These are phyloP conservation scores for Lachancea meyersii DNA, from an alignment of 805 yeast species.

Conservation along the genomic window DNA sequence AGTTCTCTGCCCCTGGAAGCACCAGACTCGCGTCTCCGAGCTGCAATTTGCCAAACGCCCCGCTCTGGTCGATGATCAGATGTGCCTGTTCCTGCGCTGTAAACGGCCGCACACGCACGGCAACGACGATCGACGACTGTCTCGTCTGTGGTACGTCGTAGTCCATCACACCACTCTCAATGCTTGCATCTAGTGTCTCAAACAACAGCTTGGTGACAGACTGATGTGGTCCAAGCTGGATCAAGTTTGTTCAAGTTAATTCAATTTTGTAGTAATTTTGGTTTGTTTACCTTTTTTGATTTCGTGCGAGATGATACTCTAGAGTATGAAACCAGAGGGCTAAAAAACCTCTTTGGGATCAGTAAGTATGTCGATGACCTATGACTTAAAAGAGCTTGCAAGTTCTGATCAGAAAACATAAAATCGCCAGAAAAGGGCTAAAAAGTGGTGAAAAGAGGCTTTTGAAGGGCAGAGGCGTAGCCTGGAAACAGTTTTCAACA, in stretches of 20 bases:
- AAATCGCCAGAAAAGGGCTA: background rate
- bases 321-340: too few species aligned
- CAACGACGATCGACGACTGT: conserved; percentile 64
- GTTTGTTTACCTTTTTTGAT: too few species aligned
- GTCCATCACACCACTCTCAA: conserved; percentile 1
- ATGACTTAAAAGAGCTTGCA: too few species aligned
- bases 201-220: background rate
- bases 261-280: too few species aligned
- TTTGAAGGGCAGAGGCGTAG: background rate
- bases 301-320: too few species aligned
- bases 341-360: too few species aligned
- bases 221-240: background rate
- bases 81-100: conserved; percentile 50
- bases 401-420: too few species aligned
- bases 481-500: too few species aligned
- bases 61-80: conserved; percentile 35
- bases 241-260: too few species aligned
- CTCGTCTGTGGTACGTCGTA: conserved; percentile 12
- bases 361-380: too few species aligned
- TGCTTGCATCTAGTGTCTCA: background rate
- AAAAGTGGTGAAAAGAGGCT: background rate
- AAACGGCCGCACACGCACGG: conserved; percentile 82
- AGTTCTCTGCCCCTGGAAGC: conserved; percentile 6
- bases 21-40: conserved; percentile 7
- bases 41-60: conserved; percentile 1